Evolutionary conservation across 108 stramenopile genomes (phyloP).

Genomic region (Epithemia pelagica): DNA sequence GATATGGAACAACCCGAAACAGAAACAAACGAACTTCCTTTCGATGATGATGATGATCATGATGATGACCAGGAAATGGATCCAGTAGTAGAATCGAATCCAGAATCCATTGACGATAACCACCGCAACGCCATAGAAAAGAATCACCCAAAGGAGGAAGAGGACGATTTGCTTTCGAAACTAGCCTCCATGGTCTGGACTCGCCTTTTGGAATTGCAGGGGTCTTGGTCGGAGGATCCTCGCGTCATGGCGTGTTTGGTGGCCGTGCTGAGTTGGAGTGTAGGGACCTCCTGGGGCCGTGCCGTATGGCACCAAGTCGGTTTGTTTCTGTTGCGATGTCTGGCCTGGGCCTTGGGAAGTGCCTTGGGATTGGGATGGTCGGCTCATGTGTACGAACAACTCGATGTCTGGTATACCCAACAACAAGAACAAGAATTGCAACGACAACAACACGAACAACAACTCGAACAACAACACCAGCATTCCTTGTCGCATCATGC

Average conservation of each 20-base stretch:
- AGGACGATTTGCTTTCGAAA: too few species aligned
- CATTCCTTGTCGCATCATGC: not conserved
- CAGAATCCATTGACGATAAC: too few species aligned
- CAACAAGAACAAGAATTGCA: constrained; percentile 9
- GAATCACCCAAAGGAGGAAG: too few species aligned
- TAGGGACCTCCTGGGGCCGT: not conserved
- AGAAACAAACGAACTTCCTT: too few species aligned
- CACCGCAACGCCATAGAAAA: too few species aligned
- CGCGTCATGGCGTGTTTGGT: too few species aligned
- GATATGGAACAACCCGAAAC: not conserved
- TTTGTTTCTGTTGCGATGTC: constrained; percentile 8
- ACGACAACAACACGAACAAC: not conserved
- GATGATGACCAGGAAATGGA: too few species aligned
- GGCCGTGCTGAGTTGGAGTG: not conserved
- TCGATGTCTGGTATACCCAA: constrained; percentile 22
- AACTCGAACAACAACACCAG: not conserved
- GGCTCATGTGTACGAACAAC: constrained; percentile 55
- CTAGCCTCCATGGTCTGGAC: too few species aligned
- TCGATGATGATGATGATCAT: too few species aligned
- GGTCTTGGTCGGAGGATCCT: too few species aligned
- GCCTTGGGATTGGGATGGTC: constrained; percentile 71
- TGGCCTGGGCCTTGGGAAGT: constrained; percentile 51
- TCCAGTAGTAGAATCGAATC: too few species aligned
- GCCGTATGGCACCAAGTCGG: not conserved
- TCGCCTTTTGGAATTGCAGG: too few species aligned